Evolutionary conservation across 768 basidiomycete species (phyloP).

Genomic region (Gyrodon lividus): DNA sequence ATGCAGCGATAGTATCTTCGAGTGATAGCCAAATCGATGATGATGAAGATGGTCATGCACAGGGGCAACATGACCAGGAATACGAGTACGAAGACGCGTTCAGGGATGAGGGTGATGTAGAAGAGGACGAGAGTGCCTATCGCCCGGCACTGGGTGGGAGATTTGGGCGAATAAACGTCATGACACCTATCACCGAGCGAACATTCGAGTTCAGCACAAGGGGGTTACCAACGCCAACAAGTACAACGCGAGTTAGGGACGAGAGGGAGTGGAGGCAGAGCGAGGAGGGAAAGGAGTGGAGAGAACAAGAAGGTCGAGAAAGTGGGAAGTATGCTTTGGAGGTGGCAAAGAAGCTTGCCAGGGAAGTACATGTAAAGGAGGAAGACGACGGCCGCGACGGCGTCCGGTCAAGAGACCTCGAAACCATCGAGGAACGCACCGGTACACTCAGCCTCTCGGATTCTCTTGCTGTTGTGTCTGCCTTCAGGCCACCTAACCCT

Average conservation of each 20-base stretch:
- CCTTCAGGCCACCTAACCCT: constrained; percentile 78
- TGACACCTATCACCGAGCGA: constrained; percentile 97
- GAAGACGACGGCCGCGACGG: constrained; percentile 16
- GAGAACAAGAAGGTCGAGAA: constrained; percentile 30
- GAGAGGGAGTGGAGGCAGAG: constrained; percentile 9
- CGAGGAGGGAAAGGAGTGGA: constrained; percentile 18
- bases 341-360: constrained; percentile 58
- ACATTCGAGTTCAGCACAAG: constrained; percentile 83
- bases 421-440: constrained; percentile 54
- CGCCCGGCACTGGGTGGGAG: constrained; percentile 63
- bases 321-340: constrained; percentile 44
- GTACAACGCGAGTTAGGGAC: constrained; percentile 50
- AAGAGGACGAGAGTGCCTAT: constrained; percentile 32
- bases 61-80: constrained; percentile 7
- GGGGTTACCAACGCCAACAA: constrained; percentile 36
- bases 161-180: constrained; percentile 82
- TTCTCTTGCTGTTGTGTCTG: constrained; percentile 56
- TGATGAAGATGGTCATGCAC: constrained; percentile 24
- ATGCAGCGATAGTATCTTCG: constrained; percentile 26
- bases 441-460: constrained; percentile 66
- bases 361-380: constrained; percentile 37
- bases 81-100: constrained; percentile 26
- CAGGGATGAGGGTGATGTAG: constrained; percentile 29
- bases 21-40: constrained; percentile 34
- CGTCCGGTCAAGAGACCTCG: constrained; percentile 11